phyloP scores from a whole-genome alignment of 345 rosid genomes.

The Eucalyptus melliodora region DNA sequence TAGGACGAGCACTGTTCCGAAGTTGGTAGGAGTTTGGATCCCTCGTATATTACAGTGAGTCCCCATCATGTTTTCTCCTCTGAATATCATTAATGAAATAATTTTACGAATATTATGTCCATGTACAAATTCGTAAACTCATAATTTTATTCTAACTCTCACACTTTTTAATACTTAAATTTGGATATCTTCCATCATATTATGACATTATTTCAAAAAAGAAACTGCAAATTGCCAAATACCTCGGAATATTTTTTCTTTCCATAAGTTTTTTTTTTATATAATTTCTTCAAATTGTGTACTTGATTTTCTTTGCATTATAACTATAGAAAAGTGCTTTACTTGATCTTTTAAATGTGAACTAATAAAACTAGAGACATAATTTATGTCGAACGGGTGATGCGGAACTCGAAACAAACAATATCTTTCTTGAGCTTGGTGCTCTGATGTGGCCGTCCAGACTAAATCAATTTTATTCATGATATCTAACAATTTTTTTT shows the following conservation, averaged over 20 bases:
- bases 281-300: neutral
- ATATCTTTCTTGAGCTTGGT: neutral
- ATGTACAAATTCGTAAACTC: neutral
- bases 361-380: neutral
- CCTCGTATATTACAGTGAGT: neutral
- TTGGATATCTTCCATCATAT: neutral
- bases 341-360: neutral
- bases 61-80: neutral
- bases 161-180: neutral
- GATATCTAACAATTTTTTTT: neutral
- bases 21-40: accelerated
- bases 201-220: neutral
- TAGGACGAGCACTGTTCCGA: neutral
- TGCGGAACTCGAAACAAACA: neutral
- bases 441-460: neutral
- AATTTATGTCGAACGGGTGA: neutral
- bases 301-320: neutral
- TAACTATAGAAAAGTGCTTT: neutral
- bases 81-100: too few relatives aligned
- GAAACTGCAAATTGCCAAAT: neutral
- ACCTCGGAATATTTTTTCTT: neutral
- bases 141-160: neutral
- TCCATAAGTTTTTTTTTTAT: neutral
- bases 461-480: neutral
- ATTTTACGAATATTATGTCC: neutral